A percentile compares a stretch with the other conserved stretches of the same genome.
phyloP scores from a whole-genome alignment of 225 moss, liverwort and hornwort genomes.

The Bryoerythrophyllum caledonicum region DNA sequence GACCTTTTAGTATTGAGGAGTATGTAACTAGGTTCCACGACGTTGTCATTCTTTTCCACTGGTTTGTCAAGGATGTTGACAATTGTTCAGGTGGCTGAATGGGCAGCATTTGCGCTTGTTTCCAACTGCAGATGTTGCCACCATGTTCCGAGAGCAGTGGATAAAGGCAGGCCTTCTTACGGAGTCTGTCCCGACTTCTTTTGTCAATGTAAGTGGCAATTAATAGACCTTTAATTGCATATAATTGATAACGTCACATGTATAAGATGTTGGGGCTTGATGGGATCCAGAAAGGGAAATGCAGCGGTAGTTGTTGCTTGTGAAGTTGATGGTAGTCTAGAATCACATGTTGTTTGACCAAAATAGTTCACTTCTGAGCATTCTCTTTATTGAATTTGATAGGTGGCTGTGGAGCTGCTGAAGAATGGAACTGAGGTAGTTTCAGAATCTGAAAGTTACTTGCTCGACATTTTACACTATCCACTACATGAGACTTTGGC shows the following conservation, averaged over 20 bases:
- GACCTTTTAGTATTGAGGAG: too few relatives aligned
- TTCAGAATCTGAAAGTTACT: slow-evolving; percentile 64
- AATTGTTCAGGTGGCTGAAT: too few relatives aligned
- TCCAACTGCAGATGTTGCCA: slow-evolving; percentile 64
- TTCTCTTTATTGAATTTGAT: too few relatives aligned
- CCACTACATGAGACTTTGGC: slow-evolving; percentile 69
- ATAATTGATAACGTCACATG: not conserved
- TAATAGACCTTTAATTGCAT: not conserved
- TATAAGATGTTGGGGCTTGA: not conserved
- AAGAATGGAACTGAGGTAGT: slow-evolving; percentile 85
- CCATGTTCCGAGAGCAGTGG: slow-evolving; percentile 85
- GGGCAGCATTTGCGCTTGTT: slow-evolving; percentile 86
- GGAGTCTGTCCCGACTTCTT: slow-evolving; percentile 46
- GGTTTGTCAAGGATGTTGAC: too few relatives aligned
- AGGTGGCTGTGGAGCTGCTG: slow-evolving; percentile 76
- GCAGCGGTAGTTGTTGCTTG: too few relatives aligned
- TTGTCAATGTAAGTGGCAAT: too few relatives aligned
- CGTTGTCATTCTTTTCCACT: too few relatives aligned
- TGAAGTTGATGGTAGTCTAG: too few relatives aligned
- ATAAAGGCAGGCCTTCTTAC: slow-evolving; percentile 70
- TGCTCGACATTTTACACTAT: slow-evolving; percentile 73
- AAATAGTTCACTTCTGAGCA: too few relatives aligned
- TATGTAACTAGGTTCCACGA: too few relatives aligned
- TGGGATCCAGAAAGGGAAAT: not conserved
- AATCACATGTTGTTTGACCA: too few relatives aligned